Percentiles rank a stretch among this genome's conserved stretches.
phyloP scores from a whole-genome alignment of 441 rosid species.

The Mallotus japonicus region DNA sequence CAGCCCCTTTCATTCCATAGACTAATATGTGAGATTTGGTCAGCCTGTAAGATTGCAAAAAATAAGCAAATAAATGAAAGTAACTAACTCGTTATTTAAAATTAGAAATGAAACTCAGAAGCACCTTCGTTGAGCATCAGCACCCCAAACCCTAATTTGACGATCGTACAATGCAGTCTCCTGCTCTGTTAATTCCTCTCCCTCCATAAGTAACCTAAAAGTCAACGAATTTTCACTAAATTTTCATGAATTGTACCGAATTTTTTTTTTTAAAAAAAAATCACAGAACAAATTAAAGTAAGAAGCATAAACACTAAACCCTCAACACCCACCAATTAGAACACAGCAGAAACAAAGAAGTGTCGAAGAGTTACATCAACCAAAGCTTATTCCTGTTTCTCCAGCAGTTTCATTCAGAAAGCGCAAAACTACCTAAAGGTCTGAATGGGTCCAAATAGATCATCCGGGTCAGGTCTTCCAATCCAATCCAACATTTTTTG shows the following conservation, averaged over 20 bases:
- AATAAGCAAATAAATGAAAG: not conserved
- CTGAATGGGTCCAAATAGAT: too few relatives aligned
- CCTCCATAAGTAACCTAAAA: constrained; percentile 62
- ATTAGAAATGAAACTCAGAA: not conserved
- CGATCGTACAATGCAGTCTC: constrained; percentile 92
- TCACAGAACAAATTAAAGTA: not conserved
- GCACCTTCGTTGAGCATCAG: constrained; percentile 86
- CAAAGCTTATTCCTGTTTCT: not conserved
- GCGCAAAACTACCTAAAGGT: not conserved
- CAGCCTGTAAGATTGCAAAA: constrained; percentile 43
- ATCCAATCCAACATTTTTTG: too few relatives aligned
- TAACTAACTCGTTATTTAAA: not conserved
- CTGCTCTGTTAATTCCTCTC: constrained; percentile 89
- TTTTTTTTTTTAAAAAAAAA: not conserved
- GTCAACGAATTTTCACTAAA: constrained; percentile 8
- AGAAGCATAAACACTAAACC: not conserved
- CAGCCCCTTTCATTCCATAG: constrained; percentile 68
- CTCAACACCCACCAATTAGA: too few relatives aligned
- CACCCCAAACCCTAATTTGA: constrained; percentile 97
- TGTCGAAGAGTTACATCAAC: not conserved
- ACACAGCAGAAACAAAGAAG: not conserved
- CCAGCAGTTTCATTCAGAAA: not conserved
- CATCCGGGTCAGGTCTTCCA: too few relatives aligned
- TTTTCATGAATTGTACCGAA: not conserved
- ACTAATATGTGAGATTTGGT: constrained; percentile 76